Percentiles rank a stretch among this genome's conserved stretches.
phyloP scores from a whole-genome alignment of 2,329 filamentous ascomycete genomes.

The Venturia effusa region DNA sequence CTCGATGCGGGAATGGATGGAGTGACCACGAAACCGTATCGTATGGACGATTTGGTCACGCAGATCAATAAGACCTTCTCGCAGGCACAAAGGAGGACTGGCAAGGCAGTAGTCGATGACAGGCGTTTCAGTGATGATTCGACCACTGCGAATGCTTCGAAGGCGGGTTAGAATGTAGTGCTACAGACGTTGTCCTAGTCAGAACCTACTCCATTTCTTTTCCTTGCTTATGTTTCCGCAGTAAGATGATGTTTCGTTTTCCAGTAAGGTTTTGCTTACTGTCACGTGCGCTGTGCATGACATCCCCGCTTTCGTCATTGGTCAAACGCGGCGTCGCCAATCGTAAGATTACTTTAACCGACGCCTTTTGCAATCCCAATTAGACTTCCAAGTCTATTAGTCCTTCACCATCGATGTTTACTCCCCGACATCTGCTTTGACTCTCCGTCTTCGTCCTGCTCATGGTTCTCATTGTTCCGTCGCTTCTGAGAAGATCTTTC shows the following conservation, averaged over 20 bases:
- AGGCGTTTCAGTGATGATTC: neutral
- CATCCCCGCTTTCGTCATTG: neutral
- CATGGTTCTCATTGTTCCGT: neutral
- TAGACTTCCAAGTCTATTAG: too few relatives aligned
- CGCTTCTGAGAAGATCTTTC: neutral
- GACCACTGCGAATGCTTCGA: neutral
- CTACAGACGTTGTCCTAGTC: neutral
- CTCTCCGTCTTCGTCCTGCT: neutral
- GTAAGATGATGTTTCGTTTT: too few relatives aligned
- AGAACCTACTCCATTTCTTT: neutral
- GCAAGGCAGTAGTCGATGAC: neutral
- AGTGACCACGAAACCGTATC: conserved; percentile 12
- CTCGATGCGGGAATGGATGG: conserved; percentile 21
- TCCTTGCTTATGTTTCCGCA: too few relatives aligned
- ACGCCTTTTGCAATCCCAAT: too few relatives aligned
- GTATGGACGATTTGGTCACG: conserved; percentile 9
- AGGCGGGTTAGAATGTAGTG: neutral
- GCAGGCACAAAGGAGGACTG: neutral
- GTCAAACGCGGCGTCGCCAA: too few relatives aligned
- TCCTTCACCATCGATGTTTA: neutral
- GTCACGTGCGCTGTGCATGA: neutral
- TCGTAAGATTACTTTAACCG: too few relatives aligned
- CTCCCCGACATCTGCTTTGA: neutral
- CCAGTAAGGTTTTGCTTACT: too few relatives aligned
- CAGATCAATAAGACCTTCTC: conserved; percentile 3